phyloP scores from a whole-genome alignment of 108 stramenopile species.

The Cyclotella baltica region DNA sequence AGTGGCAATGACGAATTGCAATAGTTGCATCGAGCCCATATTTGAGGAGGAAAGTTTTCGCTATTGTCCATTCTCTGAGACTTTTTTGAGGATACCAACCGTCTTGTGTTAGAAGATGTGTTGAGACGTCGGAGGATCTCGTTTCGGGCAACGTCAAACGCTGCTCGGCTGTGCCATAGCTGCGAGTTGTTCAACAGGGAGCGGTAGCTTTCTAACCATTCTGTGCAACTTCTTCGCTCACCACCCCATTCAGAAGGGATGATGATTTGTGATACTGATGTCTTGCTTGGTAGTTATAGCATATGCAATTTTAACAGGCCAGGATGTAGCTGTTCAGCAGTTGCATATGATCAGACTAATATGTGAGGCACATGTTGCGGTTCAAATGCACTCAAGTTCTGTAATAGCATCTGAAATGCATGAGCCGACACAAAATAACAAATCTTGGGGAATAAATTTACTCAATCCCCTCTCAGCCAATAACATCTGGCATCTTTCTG shows the following conservation, averaged over 20 bases:
- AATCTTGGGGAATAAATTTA: no score
- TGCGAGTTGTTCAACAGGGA: constrained; percentile 75
- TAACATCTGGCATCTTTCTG: no score
- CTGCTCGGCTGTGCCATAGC: constrained; percentile 78
- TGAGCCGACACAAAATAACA: no score
- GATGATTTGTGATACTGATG: constrained; percentile 70
- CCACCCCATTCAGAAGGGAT: constrained; percentile 68
- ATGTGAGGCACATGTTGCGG: no score
- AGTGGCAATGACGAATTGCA: constrained; percentile 74
- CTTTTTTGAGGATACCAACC: constrained; percentile 28
- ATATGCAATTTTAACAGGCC: no score
- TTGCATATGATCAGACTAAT: no score
- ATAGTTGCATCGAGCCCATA: constrained; percentile 87
- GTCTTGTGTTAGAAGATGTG: constrained; percentile 18
- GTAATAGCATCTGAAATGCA: no score
- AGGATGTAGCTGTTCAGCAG: no score
- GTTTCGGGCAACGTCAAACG: constrained; percentile 73
- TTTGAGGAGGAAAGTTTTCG: constrained; percentile 47
- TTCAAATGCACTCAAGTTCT: no score
- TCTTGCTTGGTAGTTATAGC: no score
- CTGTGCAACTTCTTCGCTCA: constrained; percentile 68
- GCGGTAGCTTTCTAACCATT: constrained; percentile 87
- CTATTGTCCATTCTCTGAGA: constrained; percentile 28
- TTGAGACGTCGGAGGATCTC: constrained; percentile 69
- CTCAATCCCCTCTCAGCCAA: no score